These are phyloP conservation scores for Chlamydomonas eustigma DNA, from an alignment of 139 green algal species.

Conservation along the genomic window DNA sequence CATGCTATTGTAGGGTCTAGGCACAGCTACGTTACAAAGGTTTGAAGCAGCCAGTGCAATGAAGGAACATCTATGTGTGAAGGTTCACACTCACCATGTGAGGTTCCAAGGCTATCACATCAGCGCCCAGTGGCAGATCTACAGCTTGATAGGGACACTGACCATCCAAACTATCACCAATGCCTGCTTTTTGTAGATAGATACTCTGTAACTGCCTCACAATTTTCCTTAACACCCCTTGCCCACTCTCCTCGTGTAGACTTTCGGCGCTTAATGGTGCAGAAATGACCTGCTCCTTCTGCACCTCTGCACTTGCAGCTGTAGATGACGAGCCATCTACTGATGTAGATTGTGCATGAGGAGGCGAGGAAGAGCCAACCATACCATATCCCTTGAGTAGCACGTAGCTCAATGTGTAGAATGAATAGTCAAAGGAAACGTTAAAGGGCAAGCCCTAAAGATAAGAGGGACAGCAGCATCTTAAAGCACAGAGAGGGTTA, in stretches of 20 bases:
- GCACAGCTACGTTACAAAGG: too few relatives aligned
- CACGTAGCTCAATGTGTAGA: slow-evolving; percentile 38
- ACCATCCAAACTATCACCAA: too few relatives aligned
- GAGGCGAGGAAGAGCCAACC: too few relatives aligned
- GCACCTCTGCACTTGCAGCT: not conserved
- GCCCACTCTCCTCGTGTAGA: not conserved
- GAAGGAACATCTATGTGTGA: slow-evolving; percentile 23
- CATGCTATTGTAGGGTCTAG: too few relatives aligned
- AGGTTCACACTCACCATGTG: slow-evolving; percentile 31
- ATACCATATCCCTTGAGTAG: slow-evolving; percentile 35
- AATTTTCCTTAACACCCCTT: not conserved
- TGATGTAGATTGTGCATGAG: not conserved
- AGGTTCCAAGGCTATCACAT: slow-evolving; percentile 9
- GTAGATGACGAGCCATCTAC: too few relatives aligned
- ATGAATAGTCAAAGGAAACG: slow-evolving; percentile 26
- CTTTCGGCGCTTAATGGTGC: not conserved
- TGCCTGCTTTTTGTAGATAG: too few relatives aligned
- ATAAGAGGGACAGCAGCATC: not conserved
- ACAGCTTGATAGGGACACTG: slow-evolving; percentile 28
- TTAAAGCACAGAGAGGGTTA: too few relatives aligned
- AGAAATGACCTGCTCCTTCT: not conserved
- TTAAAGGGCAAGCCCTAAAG: slow-evolving; percentile 41
- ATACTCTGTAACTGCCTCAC: not conserved
- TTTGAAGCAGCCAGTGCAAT: too few relatives aligned
- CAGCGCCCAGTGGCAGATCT: slow-evolving; percentile 17